Evolutionary conservation across 2,329 filamentous ascomycete species (phyloP).

Genomic region (Nemania serpens): DNA sequence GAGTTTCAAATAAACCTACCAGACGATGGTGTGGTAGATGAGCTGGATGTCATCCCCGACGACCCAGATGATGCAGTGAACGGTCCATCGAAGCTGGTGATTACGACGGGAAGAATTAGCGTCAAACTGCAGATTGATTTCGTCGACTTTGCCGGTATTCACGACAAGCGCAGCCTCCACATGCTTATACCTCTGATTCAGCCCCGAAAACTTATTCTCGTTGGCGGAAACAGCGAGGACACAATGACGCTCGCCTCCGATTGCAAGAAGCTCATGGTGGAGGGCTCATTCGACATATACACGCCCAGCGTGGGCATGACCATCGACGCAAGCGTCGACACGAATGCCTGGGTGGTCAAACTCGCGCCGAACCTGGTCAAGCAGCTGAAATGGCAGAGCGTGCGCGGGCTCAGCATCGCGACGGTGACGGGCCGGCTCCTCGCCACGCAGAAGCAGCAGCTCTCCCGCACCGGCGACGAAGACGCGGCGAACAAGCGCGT

Average conservation of each 20-base stretch:
- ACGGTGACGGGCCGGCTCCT: conserved; percentile 79
- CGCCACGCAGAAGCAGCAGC: conserved; percentile 40
- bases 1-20: conserved; percentile 50
- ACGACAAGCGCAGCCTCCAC: conserved; percentile 90
- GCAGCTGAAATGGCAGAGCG: conserved; percentile 91
- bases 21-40: conserved; percentile 54
- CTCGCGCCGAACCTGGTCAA: conserved; percentile 83
- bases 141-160: conserved; percentile 89
- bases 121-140: conserved; percentile 80
- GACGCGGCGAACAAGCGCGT: conserved; percentile 54
- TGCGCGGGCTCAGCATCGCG: conserved; percentile 86
- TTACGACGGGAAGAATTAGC: conserved; percentile 65
- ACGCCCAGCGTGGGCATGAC: conserved; percentile 74
- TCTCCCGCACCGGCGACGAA: conserved; percentile 60
- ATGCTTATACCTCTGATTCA: conserved; percentile 95
- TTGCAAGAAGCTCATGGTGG: conserved; percentile 70
- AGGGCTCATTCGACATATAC: conserved; percentile 71
- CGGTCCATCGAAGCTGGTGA: conserved; percentile 77
- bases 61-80: conserved; percentile 53
- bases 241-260: conserved; percentile 79
- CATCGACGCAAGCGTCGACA: conserved; percentile 93
- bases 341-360: conserved; percentile 95
- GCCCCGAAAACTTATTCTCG: conserved; percentile 91
- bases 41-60: conserved; percentile 64
- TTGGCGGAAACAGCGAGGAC: conserved; percentile 79